phyloP scores from a whole-genome alignment of 1,139 yeast species.

The Candida mesenterica region DNA sequence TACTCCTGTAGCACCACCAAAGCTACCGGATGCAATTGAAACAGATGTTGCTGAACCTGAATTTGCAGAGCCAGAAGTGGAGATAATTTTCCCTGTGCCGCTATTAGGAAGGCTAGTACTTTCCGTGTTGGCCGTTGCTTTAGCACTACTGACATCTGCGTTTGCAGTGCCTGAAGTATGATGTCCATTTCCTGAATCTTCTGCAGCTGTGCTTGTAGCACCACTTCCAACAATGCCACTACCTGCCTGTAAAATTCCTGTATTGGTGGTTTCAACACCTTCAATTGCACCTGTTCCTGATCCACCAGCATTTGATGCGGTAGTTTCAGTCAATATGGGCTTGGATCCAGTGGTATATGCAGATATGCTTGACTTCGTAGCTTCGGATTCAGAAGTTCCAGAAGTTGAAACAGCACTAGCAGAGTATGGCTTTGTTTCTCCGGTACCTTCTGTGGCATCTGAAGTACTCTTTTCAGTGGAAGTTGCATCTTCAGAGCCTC shows the following conservation, averaged over 20 bases:
- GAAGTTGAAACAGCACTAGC: background rate
- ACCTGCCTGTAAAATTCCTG: background rate
- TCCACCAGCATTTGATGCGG: no score
- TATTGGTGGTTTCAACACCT: background rate
- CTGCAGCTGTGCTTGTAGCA: background rate
- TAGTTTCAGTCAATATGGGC: no score
- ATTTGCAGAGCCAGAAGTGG: background rate
- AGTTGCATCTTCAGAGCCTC: no score
- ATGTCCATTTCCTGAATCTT: no score
- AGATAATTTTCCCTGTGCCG: background rate
- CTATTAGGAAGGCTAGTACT: background rate
- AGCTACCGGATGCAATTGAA: background rate
- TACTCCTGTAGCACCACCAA: background rate
- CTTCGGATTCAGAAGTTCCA: background rate
- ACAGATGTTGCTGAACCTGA: background rate
- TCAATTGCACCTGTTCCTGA: background rate
- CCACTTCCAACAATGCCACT: background rate
- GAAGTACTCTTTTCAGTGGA: no score
- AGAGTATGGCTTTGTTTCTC: no score
- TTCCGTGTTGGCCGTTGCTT: no score
- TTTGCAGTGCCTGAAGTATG: no score
- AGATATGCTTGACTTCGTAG: background rate
- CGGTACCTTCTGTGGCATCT: no score
- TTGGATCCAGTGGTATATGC: no score
- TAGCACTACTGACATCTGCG: no score